Conservation (phyloP, 2,329 filamentous ascomycete species). For the Curvularia spicifera region DNA sequence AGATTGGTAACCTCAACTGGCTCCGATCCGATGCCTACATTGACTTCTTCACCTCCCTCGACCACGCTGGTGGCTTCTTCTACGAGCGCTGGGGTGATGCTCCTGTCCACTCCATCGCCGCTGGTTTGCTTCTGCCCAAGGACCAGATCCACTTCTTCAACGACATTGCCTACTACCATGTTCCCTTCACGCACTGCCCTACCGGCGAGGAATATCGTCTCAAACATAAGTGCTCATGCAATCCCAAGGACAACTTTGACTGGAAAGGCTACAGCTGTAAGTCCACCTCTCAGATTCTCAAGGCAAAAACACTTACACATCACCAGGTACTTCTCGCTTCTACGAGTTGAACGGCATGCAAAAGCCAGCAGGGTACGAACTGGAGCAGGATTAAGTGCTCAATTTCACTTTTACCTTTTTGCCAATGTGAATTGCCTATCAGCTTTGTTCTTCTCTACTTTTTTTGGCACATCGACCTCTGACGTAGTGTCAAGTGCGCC, state of each 20-base stretch:
- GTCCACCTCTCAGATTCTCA: conserved; percentile 43
- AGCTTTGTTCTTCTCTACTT: conserved; percentile 2
- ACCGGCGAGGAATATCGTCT: conserved; percentile 84
- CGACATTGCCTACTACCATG: conserved; percentile 97
- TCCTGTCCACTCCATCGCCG: conserved; percentile 97
- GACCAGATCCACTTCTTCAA: conserved; percentile 98
- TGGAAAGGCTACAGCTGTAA: conserved; percentile 98
- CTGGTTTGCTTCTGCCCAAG: conserved; percentile 84
- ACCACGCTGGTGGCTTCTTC: conserved; percentile 94
- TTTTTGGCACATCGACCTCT: conserved; percentile 27
- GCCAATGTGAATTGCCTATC: conserved; percentile 11
- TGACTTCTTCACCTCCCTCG: conserved; percentile 88
- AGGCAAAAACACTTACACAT: conserved; percentile 17
- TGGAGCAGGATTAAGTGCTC: conserved; percentile 58
- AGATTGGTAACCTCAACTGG: conserved; percentile 94
- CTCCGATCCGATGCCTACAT: conserved; percentile 85
- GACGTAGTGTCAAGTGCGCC: conserved; percentile 40
- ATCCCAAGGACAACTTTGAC: conserved; percentile 97
- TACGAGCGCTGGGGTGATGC: conserved; percentile 99
- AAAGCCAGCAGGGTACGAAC: conserved; percentile 86
- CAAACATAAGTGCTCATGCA: conserved; percentile 90
- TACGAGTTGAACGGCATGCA: conserved; percentile 81
- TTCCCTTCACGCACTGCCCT: conserved; percentile 97
- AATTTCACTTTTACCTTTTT: conserved; percentile 18
- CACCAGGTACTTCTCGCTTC: conserved; percentile 84